Base-by-base conservation (phyloP, 495 filamentous ascomycete species). In the Penicillium lagena region DNA sequence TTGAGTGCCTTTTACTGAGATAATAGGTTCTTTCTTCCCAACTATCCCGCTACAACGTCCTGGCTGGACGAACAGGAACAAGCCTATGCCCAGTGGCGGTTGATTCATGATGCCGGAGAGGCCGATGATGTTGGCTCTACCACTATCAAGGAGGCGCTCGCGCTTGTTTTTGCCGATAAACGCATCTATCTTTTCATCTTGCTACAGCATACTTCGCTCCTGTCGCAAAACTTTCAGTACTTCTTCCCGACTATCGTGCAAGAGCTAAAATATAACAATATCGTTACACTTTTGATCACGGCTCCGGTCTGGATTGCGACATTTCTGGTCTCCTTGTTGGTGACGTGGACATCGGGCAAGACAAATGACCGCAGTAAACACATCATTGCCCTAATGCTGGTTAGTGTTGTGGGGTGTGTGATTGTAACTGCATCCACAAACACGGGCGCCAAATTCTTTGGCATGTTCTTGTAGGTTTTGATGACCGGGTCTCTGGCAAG, bases 161-260 rank as follows among this genome's bases (percentile, higher is more conserved):
- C 40, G 9, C 14, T 63, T 7, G 60, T 66, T 10, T 63, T 66
- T 30, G 42, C 54, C 3, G 62, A 63, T 39, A 58, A 56, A 17
- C 57, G 62, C n/a, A 66, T 66, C 41, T 66, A 66, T 34, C 54
- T 66, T 7, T 66, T 66, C 37, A 63, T 63, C 27, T 38, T 66
- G n/a, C 49, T 65, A 7, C 61, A 67, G 39, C 64, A 67, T 38
- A 39, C 48, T 12, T 61, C 62, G 8, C 53, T 67, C n/a, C 47
- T 67, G 1, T 63, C 62, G 12, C 64, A 67, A 36, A 83, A 81
- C 11, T 82, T 89, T 22, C 87, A 85, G 27, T 89, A 90, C 62
- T 90, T 91, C 75, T 91, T 90, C 64, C 87, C 87, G 0, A 82
- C 83, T 12, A 85, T 94, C 11, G 87, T 90, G 10, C 73, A 75